These are phyloP conservation scores for Lodderomyces beijingensis DNA, from an alignment of 1,139 yeast species.

Conservation along the genomic window DNA sequence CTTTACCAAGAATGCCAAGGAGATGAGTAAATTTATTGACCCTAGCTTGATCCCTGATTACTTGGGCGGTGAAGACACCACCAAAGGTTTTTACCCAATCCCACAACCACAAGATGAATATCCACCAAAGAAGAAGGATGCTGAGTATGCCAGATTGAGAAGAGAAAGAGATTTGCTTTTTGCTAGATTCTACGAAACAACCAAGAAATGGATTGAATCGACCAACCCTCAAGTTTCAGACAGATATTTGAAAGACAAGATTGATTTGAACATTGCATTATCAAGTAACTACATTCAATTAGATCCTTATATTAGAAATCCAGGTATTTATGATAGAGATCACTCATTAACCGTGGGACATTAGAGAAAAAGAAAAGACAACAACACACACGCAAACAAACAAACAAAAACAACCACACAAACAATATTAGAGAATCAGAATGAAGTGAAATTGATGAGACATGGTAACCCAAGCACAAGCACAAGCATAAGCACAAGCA, in stretches of 20 bases:
- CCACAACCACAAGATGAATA: conserved; percentile 27
- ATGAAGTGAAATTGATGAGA: too few species aligned
- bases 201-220: conserved; percentile 39
- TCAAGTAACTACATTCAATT: conserved; percentile 31
- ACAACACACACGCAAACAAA: too few species aligned
- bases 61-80: conserved; percentile 37
- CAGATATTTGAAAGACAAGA: conserved; percentile 36
- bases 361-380: too few species aligned
- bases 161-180: conserved; percentile 31
- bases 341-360: conserved; percentile 16
- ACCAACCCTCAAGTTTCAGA: conserved; percentile 39
- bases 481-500: too few species aligned
- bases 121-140: conserved; percentile 33
- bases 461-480: too few species aligned
- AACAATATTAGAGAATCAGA: too few species aligned
- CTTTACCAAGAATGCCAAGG: conserved; percentile 37
- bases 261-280: conserved; percentile 25
- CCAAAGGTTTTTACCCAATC: conserved; percentile 23
- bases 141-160: conserved; percentile 23
- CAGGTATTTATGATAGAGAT: conserved; percentile 39
- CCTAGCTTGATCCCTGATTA: conserved; percentile 32
- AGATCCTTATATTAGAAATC: conserved; percentile 39
- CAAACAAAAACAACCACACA: too few species aligned
- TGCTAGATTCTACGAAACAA: conserved; percentile 30
- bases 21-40: conserved; percentile 30